Percentiles rank a stretch among this genome's conserved stretches.
These are phyloP conservation scores for Saccharomycopsis javanensis DNA, from an alignment of 805 yeast genomes.

Conservation along the genomic window DNA sequence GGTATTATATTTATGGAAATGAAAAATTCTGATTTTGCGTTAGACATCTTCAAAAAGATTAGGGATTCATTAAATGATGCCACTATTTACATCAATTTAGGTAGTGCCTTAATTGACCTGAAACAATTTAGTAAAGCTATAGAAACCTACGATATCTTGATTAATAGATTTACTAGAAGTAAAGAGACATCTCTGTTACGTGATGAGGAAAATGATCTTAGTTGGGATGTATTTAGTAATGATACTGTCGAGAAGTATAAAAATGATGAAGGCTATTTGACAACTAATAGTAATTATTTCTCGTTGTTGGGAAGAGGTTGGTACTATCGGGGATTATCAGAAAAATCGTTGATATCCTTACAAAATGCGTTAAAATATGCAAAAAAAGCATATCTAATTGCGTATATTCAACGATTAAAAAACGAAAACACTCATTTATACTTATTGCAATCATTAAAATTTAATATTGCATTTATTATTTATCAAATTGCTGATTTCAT, in stretches of 20 bases:
- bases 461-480: conserved; percentile 75
- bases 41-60: conserved; percentile 78
- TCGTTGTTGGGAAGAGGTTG: conserved; percentile 81
- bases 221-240: conserved; percentile 11
- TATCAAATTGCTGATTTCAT: conserved; percentile 81
- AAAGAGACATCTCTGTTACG: conserved; percentile 4
- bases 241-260: conserved; percentile 6
- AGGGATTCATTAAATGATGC: conserved; percentile 84
- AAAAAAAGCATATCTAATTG: conserved; percentile 40
- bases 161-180: conserved; percentile 39
- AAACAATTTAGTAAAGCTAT: conserved; percentile 78
- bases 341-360: conserved; percentile 52
- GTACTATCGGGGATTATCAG: conserved; percentile 67
- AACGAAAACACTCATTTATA: conserved; percentile 19
- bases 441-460: conserved; percentile 40
- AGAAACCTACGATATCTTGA: conserved; percentile 78
- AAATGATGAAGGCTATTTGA: conserved; percentile 33
- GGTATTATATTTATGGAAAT: conserved; percentile 89
- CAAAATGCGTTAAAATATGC: conserved; percentile 55
- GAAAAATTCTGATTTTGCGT: conserved; percentile 61
- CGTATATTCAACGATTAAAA: conserved; percentile 27
- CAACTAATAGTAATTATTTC: conserved; percentile 52
- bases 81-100: conserved; percentile 74
- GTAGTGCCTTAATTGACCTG: conserved; percentile 77
- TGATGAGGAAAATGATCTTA: not conserved